Base-by-base conservation (phyloP, 805 yeast genomes). In the Wickerhamiella occidentalis region DNA sequence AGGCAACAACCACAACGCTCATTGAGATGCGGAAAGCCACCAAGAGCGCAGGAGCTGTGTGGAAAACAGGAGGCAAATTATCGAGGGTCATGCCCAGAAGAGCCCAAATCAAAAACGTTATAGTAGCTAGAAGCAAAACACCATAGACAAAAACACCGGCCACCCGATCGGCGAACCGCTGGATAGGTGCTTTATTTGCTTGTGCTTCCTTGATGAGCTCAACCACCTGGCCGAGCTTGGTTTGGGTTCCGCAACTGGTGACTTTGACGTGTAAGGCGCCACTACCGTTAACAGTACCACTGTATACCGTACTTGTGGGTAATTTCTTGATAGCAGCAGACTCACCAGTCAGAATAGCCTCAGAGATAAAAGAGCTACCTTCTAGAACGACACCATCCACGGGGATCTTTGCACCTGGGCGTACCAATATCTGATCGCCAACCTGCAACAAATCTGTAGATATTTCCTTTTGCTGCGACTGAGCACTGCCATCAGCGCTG, bases 1-100 rank as follows among this genome's bases (percentile, higher is more conserved):
- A 92, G 1, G 98, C 98, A 45, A 92, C 96, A 9, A 92, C 96
- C 55, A 94, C 77, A 4, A 92, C 98, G 6, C 94, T 80, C 23
- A 92, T 90, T 5, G 94, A 81, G 42, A 88, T 73, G 58, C 83
- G 79, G 50, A 94, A 64, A 60, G 90, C 81, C 3, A 76, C 76
- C 62, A 77, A 79, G 54, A 79, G 71, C 47, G 74, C 73, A 8
- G 86, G 85, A 54, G 75, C 75, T 7, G 64, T 69, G 40, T 63
- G 64, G 59, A 80, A 79, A 8, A 74, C 68, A 2, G 58, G 61
- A 2, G 87, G 86, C 22, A 74, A 73, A 17, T 61, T 58, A 17
- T 53, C 35, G 33, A 67, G 35, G 12, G 61, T 55, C 35, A 65
- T 54, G 23, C 75, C 64, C 2, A 77, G 43, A 2, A 72, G 36